A percentile compares a stretch with the other conserved stretches of the same genome.
Evolutionary conservation across 306 rosid genomes (phyloP).

Genomic region (Delonix regia): DNA sequence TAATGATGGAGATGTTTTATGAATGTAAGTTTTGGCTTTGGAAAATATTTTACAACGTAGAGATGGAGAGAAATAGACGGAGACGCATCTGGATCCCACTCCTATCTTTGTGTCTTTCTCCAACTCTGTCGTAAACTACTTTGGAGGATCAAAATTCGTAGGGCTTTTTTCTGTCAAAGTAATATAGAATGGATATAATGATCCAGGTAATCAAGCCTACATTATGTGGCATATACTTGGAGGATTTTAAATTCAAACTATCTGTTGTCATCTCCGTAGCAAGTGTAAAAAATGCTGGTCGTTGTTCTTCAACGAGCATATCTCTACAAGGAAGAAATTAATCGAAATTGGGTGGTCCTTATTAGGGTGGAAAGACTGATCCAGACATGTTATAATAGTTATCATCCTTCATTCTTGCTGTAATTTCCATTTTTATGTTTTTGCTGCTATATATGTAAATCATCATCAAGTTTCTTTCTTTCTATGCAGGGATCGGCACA

Average conservation of each 20-base stretch:
- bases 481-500: conserved; percentile 63
- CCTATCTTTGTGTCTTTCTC: not conserved
- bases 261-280: not conserved
- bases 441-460: not conserved
- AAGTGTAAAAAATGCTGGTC: not conserved
- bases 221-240: conserved; percentile 9
- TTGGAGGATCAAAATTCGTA: too few species aligned
- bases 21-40: not conserved
- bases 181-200: not conserved
- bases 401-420: not conserved
- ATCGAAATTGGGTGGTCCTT: not conserved
- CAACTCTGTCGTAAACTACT: too few species aligned
- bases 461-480: conserved; percentile 2
- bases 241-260: not conserved
- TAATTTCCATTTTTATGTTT: not conserved
- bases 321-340: not conserved
- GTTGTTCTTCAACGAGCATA: not conserved
- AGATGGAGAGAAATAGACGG: not conserved
- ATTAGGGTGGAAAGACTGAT: not conserved
- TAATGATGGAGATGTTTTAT: not conserved
- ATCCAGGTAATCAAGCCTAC: not conserved
- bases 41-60: not conserved
- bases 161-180: too few species aligned
- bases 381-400: not conserved
- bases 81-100: not conserved